A percentile compares a stretch with the other conserved stretches of the same genome.
These are phyloP conservation scores for Lecanicillium sp. DNA, from an alignment of 2,329 filamentous ascomycete genomes.

Conservation along the genomic window DNA sequence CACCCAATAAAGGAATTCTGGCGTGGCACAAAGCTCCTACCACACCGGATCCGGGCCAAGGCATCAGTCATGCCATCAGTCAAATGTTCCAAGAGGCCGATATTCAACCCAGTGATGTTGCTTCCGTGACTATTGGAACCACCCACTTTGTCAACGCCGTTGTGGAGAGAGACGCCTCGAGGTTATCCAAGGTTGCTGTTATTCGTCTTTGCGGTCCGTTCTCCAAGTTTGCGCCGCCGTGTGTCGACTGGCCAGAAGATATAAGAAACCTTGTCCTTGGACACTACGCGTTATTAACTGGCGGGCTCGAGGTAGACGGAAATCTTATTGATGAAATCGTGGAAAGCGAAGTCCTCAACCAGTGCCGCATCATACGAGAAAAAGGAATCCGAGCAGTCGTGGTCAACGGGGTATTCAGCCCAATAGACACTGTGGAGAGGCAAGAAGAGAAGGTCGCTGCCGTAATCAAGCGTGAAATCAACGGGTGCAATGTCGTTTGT, in stretches of 20 bases:
- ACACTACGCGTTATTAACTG: conserved; percentile 35
- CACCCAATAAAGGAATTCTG: conserved; percentile 32
- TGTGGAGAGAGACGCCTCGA: conserved; percentile 40
- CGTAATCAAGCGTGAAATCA: conserved; percentile 31
- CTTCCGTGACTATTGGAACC: conserved; percentile 43
- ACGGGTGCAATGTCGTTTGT: conserved; percentile 36
- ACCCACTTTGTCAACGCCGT: conserved; percentile 54
- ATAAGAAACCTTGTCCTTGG: conserved; percentile 38
- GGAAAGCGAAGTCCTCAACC: conserved; percentile 27
- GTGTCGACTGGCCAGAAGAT: conserved; percentile 43
- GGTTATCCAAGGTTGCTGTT: conserved; percentile 43
- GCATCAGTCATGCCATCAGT: conserved; percentile 36
- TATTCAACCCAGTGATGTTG: conserved; percentile 28
- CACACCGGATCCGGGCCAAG: conserved; percentile 36
- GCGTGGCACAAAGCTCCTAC: conserved; percentile 42
- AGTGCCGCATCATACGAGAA: conserved; percentile 29
- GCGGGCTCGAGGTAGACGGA: conserved; percentile 45
- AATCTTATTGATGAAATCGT: conserved; percentile 36
- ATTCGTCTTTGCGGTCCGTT: conserved; percentile 46
- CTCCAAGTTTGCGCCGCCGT: conserved; percentile 40
- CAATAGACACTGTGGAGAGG: conserved; percentile 37
- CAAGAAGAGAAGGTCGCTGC: conserved; percentile 41
- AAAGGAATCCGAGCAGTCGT: conserved; percentile 39
- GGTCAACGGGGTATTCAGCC: conserved; percentile 42
- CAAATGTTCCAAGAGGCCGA: conserved; percentile 29